Base-by-base conservation (phyloP, 495 filamentous ascomycete genomes). In the Chaetomidium leptoderma region DNA sequence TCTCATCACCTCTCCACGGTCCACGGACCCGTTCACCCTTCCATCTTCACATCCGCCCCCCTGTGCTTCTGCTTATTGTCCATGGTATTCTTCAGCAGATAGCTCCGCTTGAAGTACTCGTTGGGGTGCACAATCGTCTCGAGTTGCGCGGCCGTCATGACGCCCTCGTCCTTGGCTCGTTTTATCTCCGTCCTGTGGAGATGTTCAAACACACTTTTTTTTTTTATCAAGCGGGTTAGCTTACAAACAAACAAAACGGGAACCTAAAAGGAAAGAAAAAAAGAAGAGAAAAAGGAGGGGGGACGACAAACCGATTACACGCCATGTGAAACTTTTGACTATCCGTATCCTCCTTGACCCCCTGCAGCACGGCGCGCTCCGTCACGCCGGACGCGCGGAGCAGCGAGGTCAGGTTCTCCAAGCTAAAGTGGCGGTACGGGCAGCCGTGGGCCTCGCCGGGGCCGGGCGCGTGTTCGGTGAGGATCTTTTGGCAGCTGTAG, bases 41-140 rank as follows among this genome's bases (percentile, higher is more conserved):
- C 78, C 77, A 81, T 81, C 70, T 78, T 78, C 6, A 80, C 72
- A 63, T 81, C 79, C 2, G 64, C 39, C 29, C 46, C 35, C 49
- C 60, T 16, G 17, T 50, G 17, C 21, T 36, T 13, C 45, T n/a
- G 7, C 27, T 48, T 48, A 6, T 76, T 81, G 17, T 76, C 81
- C 29, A 87, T 67, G n/a, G n/a, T n/a, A 65, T 91, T 85, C 80
- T 89, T 96, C 45, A 97, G 72, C 63, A 95, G 63, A 71, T 89
- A 97, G 66, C 90, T 92, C 59, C 92, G 81, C 78, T 93, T 92
- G 72, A 97, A 97, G 72, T 97, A 99, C 54, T 91, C 90, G 71
- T 99, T 99, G 10, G 95, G 95, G 70, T 99, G 95, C 19, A 95
- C 86, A 63, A 99, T 97, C 2, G 91, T 97, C 73, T 97, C 93